Base-by-base conservation (phyloP, 2,329 filamentous ascomycete genomes). In the Aspergillus ochraceoroseus region DNA sequence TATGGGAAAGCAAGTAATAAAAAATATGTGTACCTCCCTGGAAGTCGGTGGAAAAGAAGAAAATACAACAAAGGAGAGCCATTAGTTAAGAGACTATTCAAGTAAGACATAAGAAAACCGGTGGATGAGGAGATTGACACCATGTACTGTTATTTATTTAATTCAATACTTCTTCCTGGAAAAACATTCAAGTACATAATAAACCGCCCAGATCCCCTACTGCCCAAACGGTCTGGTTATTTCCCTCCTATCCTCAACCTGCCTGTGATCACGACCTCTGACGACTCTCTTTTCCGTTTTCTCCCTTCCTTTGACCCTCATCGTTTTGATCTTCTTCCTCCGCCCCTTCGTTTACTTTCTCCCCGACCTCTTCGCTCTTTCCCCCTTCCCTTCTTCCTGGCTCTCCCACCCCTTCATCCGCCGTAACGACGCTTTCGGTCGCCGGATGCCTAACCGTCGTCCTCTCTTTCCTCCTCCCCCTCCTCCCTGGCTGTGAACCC, bases 371-470 rank as follows among this genome's bases (percentile, higher is more conserved):
- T 19, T 32, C 43, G 30, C 29, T 30, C 19, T 22, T 14, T 38
- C 25, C 30, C 25, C 18, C 32, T 34, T 23, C 22, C 14, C 34
- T 32, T 28, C 18, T 7, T 25, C 18, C 13, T 17, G 15, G 12
- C 20, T 32, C 33, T 29, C 33, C 18, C 22, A 43, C 18, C 26
- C 29, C 11, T 23, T 35, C 35, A 2, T 17, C 17, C 23, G 23
- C 32, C 23, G 28, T 26, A 33, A 9, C 39, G 9, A 34, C 37
- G 27, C 22, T 31, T 43, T 47, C 35, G 41, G 41, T 44, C 49
- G 40, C 52, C 48, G 53, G 47, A 53, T 55, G 53, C 47, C 47
- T 49, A 46, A 45, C 44, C 42, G 33, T 44, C 39, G 35, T 40
- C 34, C 32, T 46, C 36, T 38, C 43, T 42, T 46, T 47, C 44